Conservation (phyloP, 345 rosid species). For the Eucalyptus marginata region DNA sequence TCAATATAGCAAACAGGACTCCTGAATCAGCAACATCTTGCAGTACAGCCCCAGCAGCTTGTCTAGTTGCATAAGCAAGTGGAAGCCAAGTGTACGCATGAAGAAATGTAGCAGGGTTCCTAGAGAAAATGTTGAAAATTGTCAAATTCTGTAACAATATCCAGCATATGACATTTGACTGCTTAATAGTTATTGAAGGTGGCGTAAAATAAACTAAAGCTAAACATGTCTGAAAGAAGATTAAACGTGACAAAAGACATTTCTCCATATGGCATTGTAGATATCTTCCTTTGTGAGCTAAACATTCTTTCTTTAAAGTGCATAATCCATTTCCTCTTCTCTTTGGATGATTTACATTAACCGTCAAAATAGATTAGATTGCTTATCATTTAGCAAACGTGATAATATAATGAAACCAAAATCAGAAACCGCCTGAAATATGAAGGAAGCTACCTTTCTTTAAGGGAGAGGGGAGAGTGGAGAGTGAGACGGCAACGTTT, state of each 20-base stretch:
- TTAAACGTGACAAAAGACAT: neutral
- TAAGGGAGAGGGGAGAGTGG: too few species aligned
- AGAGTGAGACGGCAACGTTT: too few species aligned
- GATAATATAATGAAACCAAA: neutral
- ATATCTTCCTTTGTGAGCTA: neutral
- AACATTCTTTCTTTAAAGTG: neutral
- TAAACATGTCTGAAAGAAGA: neutral
- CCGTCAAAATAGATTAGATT: neutral
- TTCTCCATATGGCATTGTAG: neutral
- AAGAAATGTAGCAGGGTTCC: slow-evolving; percentile 18
- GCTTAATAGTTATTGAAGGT: neutral
- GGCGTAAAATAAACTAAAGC: neutral
- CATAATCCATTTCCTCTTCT: neutral
- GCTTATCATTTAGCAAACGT: neutral
- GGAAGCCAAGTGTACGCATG: slow-evolving; percentile 20
- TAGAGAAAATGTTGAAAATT: neutral
- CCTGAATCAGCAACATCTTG: slow-evolving; percentile 14
- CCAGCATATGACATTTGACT: neutral
- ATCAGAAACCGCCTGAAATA: slow-evolving; percentile 11
- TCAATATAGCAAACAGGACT: slow-evolving; percentile 13
- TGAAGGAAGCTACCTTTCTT: neutral
- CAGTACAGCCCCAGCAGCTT: slow-evolving; percentile 11
- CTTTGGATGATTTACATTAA: neutral
- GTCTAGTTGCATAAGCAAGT: slow-evolving; percentile 16
- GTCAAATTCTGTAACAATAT: neutral